These are phyloP conservation scores for Leccinum longicurvipes DNA, from an alignment of 768 basidiomycete species.

Conservation along the genomic window DNA sequence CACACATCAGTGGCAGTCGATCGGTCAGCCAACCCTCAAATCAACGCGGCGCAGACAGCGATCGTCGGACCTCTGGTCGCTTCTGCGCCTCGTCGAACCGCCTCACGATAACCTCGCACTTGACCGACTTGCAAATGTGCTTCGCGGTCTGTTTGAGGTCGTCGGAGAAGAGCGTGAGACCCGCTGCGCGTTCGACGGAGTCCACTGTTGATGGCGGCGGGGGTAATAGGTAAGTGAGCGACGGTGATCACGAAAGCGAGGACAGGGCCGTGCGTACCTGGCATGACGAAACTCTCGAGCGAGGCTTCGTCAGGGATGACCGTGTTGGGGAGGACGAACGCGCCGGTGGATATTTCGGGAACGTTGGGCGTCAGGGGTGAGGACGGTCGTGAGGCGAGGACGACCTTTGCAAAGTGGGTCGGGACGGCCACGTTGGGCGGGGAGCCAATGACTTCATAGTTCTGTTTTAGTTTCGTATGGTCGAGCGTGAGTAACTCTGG, in stretches of 20 bases:
- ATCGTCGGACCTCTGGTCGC: slow-evolving; percentile 48
- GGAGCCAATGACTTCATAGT: slow-evolving; percentile 91
- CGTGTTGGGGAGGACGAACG: slow-evolving; percentile 96
- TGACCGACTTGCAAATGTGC: slow-evolving; percentile 84
- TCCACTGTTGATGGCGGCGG: slow-evolving; percentile 56
- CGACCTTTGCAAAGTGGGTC: slow-evolving; percentile 97
- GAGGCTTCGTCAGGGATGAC: slow-evolving; percentile 81
- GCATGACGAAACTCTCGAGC: slow-evolving; percentile 76
- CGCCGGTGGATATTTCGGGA: slow-evolving; percentile 80
- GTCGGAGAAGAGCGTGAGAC: slow-evolving; percentile 83
- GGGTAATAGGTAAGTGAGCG: not conserved
- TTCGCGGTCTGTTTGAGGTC: slow-evolving; percentile 69
- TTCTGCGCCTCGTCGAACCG: slow-evolving; percentile 91
- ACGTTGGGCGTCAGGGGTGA: slow-evolving; percentile 70
- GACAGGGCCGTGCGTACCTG: slow-evolving; percentile 45
- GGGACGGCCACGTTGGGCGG: slow-evolving; percentile 92
- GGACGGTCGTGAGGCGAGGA: slow-evolving; percentile 71
- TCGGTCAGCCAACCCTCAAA: not conserved
- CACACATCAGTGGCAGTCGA: not conserved
- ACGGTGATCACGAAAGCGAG: not conserved
- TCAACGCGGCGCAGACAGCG: slow-evolving; percentile 42
- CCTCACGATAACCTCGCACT: slow-evolving; percentile 85
- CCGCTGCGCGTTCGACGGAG: slow-evolving; percentile 86
- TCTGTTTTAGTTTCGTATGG: slow-evolving; percentile 42
- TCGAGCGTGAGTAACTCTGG: not conserved